Conservation (phyloP, 169 alveolate genomes). For the Plasmodium vinckei region DNA sequence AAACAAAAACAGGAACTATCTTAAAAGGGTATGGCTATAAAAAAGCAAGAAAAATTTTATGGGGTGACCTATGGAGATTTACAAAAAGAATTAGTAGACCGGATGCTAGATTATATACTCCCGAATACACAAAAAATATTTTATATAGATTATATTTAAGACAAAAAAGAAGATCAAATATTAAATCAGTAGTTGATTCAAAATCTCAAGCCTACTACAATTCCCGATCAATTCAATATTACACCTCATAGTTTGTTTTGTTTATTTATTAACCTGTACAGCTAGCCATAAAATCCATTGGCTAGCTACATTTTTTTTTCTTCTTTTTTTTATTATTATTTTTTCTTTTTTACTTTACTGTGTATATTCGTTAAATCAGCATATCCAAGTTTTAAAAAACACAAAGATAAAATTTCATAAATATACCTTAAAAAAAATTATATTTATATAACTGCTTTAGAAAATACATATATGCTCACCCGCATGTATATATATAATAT, state of each 20-base stretch:
- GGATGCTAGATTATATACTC: conserved; percentile 88
- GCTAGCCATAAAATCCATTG: neutral
- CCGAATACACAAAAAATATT: conserved; percentile 79
- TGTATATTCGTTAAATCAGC: neutral
- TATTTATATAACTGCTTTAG: too few species aligned
- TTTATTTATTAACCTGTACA: neutral
- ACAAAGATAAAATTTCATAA: conserved; percentile 1
- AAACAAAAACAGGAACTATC: conserved; percentile 55
- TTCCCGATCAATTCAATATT: conserved; percentile 42
- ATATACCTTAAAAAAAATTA: conserved; percentile 1
- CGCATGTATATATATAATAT: too few species aligned
- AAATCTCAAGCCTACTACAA: conserved; percentile 13
- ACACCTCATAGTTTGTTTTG: conserved; percentile 15
- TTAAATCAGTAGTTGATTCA: neutral
- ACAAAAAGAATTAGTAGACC: conserved; percentile 88
- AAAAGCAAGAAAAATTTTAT: conserved; percentile 85
- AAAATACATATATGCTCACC: too few species aligned
- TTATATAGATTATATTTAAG: conserved; percentile 79
- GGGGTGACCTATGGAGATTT: conserved; percentile 94
- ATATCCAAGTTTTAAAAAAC: conserved; percentile 1
- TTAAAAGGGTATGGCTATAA: conserved; percentile 75
- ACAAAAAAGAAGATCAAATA: conserved; percentile 64
- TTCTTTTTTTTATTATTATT: neutral
- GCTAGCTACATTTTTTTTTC: neutral
- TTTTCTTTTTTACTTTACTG: neutral